phyloP scores from a whole-genome alignment of 2,329 filamentous ascomycete species.

The Fusarium brachygibbosum region DNA sequence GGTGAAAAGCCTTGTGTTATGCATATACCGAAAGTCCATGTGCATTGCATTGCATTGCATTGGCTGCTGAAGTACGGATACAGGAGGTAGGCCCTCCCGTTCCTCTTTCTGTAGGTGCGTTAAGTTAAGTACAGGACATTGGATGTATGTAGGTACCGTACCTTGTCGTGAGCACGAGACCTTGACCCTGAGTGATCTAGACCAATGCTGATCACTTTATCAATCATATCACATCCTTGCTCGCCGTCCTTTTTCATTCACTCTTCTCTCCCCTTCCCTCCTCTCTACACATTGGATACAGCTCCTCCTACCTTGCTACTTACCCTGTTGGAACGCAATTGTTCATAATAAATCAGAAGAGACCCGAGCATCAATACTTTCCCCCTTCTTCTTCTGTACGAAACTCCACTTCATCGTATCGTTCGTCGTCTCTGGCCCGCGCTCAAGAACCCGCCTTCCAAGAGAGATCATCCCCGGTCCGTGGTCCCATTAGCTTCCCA shows the following conservation, averaged over 20 bases:
- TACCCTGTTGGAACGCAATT: background rate
- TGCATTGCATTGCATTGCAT: constrained; percentile 1
- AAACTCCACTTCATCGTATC: background rate
- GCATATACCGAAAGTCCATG: background rate
- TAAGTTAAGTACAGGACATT: too few species aligned
- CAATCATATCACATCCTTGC: constrained; percentile 22
- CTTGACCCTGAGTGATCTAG: constrained; percentile 31
- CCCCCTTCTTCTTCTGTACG: background rate
- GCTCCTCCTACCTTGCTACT: background rate
- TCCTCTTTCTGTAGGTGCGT: background rate
- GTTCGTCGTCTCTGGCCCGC: constrained; percentile 8
- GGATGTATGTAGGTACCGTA: background rate
- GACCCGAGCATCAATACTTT: background rate
- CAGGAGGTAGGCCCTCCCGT: background rate
- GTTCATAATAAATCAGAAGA: background rate
- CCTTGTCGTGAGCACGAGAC: constrained; percentile 31
- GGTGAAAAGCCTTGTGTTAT: background rate
- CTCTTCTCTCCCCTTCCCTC: background rate
- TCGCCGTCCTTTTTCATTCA: background rate
- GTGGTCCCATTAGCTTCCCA: constrained; percentile 29
- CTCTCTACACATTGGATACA: constrained; percentile 9
- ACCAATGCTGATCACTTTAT: constrained; percentile 34
- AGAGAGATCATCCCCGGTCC: constrained; percentile 32
- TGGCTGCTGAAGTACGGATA: background rate
- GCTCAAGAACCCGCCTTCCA: constrained; percentile 9